Base-by-base conservation (phyloP, 139 green algal genomes). In the Haematococcus sp. region DNA sequence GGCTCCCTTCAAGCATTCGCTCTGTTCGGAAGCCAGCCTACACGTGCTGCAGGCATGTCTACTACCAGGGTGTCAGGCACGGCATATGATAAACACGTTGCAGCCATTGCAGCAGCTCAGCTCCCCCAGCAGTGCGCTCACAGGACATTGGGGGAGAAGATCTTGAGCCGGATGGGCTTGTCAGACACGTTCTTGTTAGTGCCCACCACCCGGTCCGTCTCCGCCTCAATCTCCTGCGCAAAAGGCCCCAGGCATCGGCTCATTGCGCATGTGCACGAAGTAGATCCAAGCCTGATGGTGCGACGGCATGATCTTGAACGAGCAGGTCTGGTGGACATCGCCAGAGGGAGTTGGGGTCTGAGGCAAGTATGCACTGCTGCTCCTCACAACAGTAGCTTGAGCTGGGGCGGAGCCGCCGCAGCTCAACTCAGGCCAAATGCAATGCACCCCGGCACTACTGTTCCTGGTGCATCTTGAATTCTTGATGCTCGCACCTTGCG, bases 151-250 rank as follows among this genome's bases (percentile, higher is more conserved):
- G 94, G 94, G 52, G 87, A 96, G 83, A 76, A 93, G 59, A 99
- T 95, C 64, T 94, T 95, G 4, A 99, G 88, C 9, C 95, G 81
- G 76, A 99, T 99, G 63, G 94, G 95, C 73, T 96, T 94, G 69
- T 98, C 91, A 0, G 87, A 95, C 40, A 99, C 91, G 75, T 91
- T 94, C 76, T 98, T 97, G 86, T 95, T 84, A 46, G 55, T 61
- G 55, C 95, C 96, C 19, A 86, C 81, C 59, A 93, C 75, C 7
- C 96, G 81, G 27, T 97, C 92, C 16, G 96, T 99, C 83, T 99
- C 96, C 0, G 73, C 61, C 73, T 91, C 75, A 34, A 99, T 98
- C 83, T 99, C 96, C 55, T 91, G 72, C 20, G 19, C 3, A 5
- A 3, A 27, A 55, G 63, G 7, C 40, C 7, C 40, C 7, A 49